A percentile compares a stretch with the other conserved stretches of the same genome.
Conservation (phyloP, 768 basidiomycete species). For the Tricholoma furcatifolium region DNA sequence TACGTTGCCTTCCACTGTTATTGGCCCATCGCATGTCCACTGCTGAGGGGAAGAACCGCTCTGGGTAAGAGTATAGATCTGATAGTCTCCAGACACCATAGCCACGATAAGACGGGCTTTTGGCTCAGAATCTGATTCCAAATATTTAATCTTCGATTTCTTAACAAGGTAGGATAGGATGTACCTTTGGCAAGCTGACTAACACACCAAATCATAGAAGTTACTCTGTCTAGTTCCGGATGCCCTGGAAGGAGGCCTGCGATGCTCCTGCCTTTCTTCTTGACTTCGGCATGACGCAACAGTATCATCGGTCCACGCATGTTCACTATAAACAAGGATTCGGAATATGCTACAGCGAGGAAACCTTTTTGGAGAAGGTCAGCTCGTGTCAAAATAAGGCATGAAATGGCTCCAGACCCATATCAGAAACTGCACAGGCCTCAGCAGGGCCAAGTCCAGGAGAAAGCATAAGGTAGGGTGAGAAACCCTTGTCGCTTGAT, state of each 20-base stretch:
- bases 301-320: constrained; percentile 74
- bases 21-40: constrained; percentile 37
- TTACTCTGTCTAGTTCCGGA: constrained; percentile 43
- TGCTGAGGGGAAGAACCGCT: constrained; percentile 28
- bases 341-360: constrained; percentile 66
- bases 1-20: constrained; percentile 36
- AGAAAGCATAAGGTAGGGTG: constrained; percentile 60
- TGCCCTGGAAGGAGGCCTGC: constrained; percentile 30
- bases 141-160: constrained; percentile 1
- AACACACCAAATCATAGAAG: constrained; percentile 67
- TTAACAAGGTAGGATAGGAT: neutral
- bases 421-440: constrained; percentile 65
- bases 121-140: constrained; percentile 38
- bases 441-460: constrained; percentile 46
- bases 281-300: constrained; percentile 41
- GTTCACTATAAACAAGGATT: constrained; percentile 65
- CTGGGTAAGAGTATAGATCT: constrained; percentile 53
- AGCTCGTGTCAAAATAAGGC: neutral
- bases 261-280: constrained; percentile 38
- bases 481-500: constrained; percentile 39
- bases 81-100: constrained; percentile 54
- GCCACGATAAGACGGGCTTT: constrained; percentile 63
- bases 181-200: constrained; percentile 53
- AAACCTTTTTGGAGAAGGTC: constrained; percentile 52
- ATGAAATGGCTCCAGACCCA: constrained; percentile 47